Evolutionary conservation across 2,329 filamentous ascomycete genomes (phyloP), one percentile per base, ranked within the genome.

Genomic region (Calonectria crousiana): DNA sequence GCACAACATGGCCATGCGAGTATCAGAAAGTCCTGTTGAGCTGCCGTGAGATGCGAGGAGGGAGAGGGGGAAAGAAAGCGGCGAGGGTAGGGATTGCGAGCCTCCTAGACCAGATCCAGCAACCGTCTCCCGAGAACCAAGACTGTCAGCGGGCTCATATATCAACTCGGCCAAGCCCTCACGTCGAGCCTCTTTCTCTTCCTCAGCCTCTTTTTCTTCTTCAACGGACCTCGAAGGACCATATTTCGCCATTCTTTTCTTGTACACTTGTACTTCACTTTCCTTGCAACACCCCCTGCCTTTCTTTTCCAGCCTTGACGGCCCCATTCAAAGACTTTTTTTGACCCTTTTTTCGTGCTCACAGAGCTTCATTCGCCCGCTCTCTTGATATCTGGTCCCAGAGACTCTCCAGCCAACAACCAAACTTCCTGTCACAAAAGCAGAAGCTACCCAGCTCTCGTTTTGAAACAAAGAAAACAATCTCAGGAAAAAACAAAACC

Each of bases 171-270:
- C 67, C 34, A 72, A 38, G 69, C 64, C 66, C 58, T 70, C 28
- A 20, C 34, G 38, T 58, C 13, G 60, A 26, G 11, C 23, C 44
- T 58, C 28, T 38, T 67, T 11, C 32, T 10, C 10, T 64, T 64
- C 67, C n/a, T 73, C 72, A 79, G 71, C 78, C 76, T 77, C 77
- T 77, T 75, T 75, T 76, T 79, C 76, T 47, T 32, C 30, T 32
- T 44, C n/a, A 47, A 78, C 74, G 80, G 80, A 81, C 80, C 80
- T 81, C 75, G 80, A 81, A 73, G 80, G 80, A 81, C 80, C 80
- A 81, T 79, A 81, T 80, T 67, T 62, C 76, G 76, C 75, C 80
- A 77, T 81, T 81, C 79, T 77, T 81, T 81, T 81, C 77, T 80
- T 78, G 77, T 79, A 76, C 71, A 66, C 72, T 75, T 79, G 78